Conservation (phyloP, 805 yeast species). For the Suhomyces kilbournensis region DNA sequence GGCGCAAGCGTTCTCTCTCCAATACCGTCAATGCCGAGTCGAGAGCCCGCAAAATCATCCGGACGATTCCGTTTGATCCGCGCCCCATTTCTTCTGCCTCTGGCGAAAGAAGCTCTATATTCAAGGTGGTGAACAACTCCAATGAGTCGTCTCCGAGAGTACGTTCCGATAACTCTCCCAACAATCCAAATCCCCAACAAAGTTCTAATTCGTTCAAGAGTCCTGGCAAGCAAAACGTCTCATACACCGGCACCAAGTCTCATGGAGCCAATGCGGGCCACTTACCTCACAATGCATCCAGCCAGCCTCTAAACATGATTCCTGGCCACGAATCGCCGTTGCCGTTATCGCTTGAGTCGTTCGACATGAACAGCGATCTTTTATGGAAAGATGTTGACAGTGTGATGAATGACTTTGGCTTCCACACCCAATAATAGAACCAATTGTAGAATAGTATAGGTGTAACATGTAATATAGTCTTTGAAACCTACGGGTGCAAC, state of each 20-base stretch:
- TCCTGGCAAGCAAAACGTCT: neutral
- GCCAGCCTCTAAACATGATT: neutral
- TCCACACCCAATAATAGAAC: slow-evolving; percentile 52
- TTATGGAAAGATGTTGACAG: slow-evolving; percentile 82
- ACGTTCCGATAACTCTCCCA: slow-evolving; percentile 8
- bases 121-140: slow-evolving; percentile 36
- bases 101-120: slow-evolving; percentile 33
- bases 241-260: neutral
- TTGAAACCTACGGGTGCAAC: no score
- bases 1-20: slow-evolving; percentile 48
- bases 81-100: slow-evolving; percentile 56
- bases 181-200: neutral
- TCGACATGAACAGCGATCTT: slow-evolving; percentile 51
- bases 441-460: no score
- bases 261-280: neutral
- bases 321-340: slow-evolving; percentile 1
- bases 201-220: neutral
- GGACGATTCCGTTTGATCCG: slow-evolving; percentile 81
- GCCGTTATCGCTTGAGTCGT: slow-evolving; percentile 26
- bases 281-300: no score
- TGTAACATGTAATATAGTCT: no score
- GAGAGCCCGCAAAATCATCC: slow-evolving; percentile 69
- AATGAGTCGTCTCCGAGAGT: slow-evolving; percentile 31
- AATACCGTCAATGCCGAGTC: slow-evolving; percentile 61
- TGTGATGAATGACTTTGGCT: slow-evolving; percentile 90